Evolutionary conservation across 2,329 filamentous ascomycete species (phyloP).

Genomic region (Chaetomium globosum): DNA sequence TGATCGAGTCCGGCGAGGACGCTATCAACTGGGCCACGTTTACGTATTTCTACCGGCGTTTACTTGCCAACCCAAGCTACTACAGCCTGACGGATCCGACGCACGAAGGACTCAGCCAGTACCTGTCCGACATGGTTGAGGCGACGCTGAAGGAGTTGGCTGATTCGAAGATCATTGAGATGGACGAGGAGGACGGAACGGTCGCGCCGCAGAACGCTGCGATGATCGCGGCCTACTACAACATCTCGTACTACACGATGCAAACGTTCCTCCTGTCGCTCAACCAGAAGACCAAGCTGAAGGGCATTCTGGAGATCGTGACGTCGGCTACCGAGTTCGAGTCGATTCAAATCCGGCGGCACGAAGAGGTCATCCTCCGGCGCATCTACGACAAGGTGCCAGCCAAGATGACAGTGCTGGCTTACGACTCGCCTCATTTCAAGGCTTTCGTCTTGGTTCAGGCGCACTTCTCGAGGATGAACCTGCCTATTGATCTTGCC

Average conservation of each 20-base stretch:
- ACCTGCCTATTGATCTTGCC: constrained; percentile 89
- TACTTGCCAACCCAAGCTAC: constrained; percentile 94
- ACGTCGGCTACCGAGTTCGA: constrained; percentile 98
- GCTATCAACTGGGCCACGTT: constrained; percentile 98
- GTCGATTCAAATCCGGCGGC: constrained; percentile 86
- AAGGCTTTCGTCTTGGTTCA: constrained; percentile 97
- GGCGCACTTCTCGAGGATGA: constrained; percentile 96
- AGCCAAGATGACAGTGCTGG: constrained; percentile 87
- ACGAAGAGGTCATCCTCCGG: constrained; percentile 84
- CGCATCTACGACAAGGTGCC: constrained; percentile 93
- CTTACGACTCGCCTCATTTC: constrained; percentile 94
- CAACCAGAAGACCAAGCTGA: constrained; percentile 85
- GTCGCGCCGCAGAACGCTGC: constrained; percentile 90
- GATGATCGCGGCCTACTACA: constrained; percentile 99
- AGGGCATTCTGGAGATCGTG: constrained; percentile 94
- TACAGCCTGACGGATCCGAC: constrained; percentile 88
- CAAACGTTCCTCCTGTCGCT: constrained; percentile 95
- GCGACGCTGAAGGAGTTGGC: constrained; percentile 85
- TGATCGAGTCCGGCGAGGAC: constrained; percentile 92
- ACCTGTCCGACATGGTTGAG: constrained; percentile 93
- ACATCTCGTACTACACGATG: constrained; percentile 99
- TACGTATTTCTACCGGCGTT: constrained; percentile 94
- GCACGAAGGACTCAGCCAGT: constrained; percentile 89
- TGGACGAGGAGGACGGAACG: constrained; percentile 90
- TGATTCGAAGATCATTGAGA: constrained; percentile 92